Percentiles rank a stretch among this genome's conserved stretches.
phyloP scores from a whole-genome alignment of 305 asterid genomes.

The Solanum hybrid region DNA sequence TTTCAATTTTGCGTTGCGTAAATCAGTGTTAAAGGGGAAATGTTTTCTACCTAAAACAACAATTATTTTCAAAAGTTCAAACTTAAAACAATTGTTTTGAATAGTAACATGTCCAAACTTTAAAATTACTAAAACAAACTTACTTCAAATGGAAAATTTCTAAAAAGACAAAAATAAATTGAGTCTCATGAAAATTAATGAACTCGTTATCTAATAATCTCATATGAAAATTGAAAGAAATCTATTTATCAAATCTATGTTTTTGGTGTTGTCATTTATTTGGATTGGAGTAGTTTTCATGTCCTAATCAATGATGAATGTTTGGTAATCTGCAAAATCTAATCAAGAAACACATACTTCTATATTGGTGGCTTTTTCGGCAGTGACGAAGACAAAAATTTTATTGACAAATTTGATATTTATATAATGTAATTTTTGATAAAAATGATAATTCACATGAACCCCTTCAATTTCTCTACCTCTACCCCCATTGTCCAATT shows the following conservation, averaged over 20 bases:
- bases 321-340: not conserved
- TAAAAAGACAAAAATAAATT: not conserved
- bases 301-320: not conserved
- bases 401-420: not conserved
- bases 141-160: not conserved
- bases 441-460: not conserved
- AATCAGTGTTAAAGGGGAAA: not conserved
- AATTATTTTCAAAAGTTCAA: not conserved
- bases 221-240: not conserved
- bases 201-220: not conserved
- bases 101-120: not conserved
- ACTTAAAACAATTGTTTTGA: not conserved
- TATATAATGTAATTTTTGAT: not conserved
- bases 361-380: not conserved
- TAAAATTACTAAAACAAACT: not conserved
- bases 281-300: not conserved
- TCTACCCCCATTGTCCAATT: not conserved
- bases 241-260: not conserved
- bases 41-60: fast-evolving
- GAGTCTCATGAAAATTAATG: not conserved
- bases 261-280: not conserved
- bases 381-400: fast-evolving
- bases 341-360: not conserved
- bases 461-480: not conserved
- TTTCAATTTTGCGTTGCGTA: not conserved